Base-by-base conservation (phyloP, 2,329 filamentous ascomycete species). In the Aspergillus novoparasiticus region DNA sequence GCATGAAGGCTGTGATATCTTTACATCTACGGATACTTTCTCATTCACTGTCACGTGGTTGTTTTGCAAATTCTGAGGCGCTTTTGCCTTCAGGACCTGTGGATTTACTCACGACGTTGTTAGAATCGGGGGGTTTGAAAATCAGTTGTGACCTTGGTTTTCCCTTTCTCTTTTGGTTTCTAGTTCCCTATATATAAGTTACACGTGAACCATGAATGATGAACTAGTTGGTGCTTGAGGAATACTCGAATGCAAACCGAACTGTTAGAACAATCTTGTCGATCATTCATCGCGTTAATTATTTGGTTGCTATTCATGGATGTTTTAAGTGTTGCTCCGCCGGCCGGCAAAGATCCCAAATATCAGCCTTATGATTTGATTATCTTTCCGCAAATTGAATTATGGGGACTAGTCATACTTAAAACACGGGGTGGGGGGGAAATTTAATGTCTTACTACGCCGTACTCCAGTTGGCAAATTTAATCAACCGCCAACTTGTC, bases 1-100 rank as follows among this genome's bases (percentile, higher is more conserved):
- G 62, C 62, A 60, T 62, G 67, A 65, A 57, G 65, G 58, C 62
- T 63, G 66, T 63, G 68, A 67, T 71, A 64, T 65, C 54, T 66
- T 63, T 64, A 57, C 64, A 66, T 61, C 60, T 66, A 64, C 64
- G 55, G 64, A 51, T 64, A 59, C 46, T 53, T 58, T 50, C 53
- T 53, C 62, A 39, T 59, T 59, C 48, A 32, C 48, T 51, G 48
- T 34, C 28, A 51, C 16, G 28, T 51, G 48, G 48, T 66, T 65
- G 55, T 65, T 67, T 48, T 59, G 58, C 48, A 64, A 64, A 53
- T 65, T 62, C 61, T 34, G 64, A 64, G 62, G 57, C 54, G 68
- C 72, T 58, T 65, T 72, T 71, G 56, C 30, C 51, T 55, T 55
- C 32, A 6, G 51, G 21, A 34, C 21, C 32, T 39, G 51, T 39